These are phyloP conservation scores for Oryza australiensis DNA, from an alignment of 176 grass and related monocot genomes.

Conservation along the genomic window DNA sequence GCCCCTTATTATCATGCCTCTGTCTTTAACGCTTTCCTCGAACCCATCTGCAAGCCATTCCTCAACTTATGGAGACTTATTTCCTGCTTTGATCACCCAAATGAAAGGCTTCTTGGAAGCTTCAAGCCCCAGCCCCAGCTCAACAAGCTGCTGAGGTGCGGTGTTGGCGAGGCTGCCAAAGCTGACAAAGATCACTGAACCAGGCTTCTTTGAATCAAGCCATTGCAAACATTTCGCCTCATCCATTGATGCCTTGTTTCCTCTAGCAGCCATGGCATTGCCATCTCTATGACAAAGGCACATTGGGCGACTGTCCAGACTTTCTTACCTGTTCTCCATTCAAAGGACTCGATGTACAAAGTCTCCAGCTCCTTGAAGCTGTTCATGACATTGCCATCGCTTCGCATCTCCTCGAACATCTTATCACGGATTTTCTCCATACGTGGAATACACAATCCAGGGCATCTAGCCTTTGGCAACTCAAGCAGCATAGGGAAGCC, in stretches of 20 bases:
- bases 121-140: constrained; percentile 70
- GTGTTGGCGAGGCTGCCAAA: constrained; percentile 65
- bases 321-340: constrained; percentile 41
- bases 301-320: constrained; percentile 59
- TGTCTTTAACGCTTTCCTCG: constrained; percentile 40
- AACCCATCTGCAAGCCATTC: constrained; percentile 66
- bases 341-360: constrained; percentile 41
- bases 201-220: constrained; percentile 50
- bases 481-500: constrained; percentile 53
- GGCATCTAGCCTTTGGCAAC: constrained; percentile 42
- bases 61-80: constrained; percentile 48
- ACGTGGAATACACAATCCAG: background rate
- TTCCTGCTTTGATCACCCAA: constrained; percentile 68
- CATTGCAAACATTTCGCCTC: constrained; percentile 52
- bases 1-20: constrained; percentile 52
- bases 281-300: constrained; percentile 47
- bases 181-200: constrained; percentile 66
- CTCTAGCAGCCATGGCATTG: constrained; percentile 32
- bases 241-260: constrained; percentile 53
- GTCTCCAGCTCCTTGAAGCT: constrained; percentile 64
- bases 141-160: constrained; percentile 51
- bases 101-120: constrained; percentile 56
- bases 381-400: constrained; percentile 55
- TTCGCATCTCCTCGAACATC: constrained; percentile 28
- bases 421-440: constrained; percentile 35